A percentile compares a stretch with the other conserved stretches of the same genome.
Evolutionary conservation across 2,329 filamentous ascomycete genomes (phyloP).

Genomic region (Endoconidiophora laricicola): DNA sequence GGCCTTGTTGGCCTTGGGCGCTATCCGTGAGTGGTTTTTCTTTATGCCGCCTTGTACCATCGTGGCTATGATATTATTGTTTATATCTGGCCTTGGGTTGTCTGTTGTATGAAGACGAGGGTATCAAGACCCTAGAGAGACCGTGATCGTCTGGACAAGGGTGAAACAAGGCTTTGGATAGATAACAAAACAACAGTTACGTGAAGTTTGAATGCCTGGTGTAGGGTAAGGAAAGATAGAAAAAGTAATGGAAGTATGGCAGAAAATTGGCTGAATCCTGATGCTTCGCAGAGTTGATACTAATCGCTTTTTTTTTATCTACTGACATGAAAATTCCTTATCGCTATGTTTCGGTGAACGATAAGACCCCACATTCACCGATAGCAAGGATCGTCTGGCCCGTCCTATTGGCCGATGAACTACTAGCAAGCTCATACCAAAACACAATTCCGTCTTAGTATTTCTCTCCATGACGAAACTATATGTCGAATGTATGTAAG

Average conservation of each 20-base stretch:
- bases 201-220: background rate
- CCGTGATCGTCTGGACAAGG: too few species aligned
- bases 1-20: constrained; percentile 20
- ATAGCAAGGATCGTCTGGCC: too few species aligned
- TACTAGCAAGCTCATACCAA: too few species aligned
- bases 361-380: background rate
- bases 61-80: background rate
- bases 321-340: background rate
- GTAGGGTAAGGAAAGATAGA: background rate
- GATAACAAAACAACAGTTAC: too few species aligned
- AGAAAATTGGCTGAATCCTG: background rate
- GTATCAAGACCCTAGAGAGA: too few species aligned
- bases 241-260: background rate
- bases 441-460: too few species aligned
- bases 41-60: constrained; percentile 42
- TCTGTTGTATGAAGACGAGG: background rate
- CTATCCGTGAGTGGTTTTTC: constrained; percentile 25
- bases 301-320: background rate
- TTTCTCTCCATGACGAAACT: too few species aligned
- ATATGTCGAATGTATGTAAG: background rate
- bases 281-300: too few species aligned
- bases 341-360: background rate
- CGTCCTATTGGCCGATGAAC: too few species aligned
- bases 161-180: too few species aligned
- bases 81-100: background rate